Conservation (phyloP, 2,329 filamentous ascomycete species). For the Ophiocordyceps sinensis region DNA sequence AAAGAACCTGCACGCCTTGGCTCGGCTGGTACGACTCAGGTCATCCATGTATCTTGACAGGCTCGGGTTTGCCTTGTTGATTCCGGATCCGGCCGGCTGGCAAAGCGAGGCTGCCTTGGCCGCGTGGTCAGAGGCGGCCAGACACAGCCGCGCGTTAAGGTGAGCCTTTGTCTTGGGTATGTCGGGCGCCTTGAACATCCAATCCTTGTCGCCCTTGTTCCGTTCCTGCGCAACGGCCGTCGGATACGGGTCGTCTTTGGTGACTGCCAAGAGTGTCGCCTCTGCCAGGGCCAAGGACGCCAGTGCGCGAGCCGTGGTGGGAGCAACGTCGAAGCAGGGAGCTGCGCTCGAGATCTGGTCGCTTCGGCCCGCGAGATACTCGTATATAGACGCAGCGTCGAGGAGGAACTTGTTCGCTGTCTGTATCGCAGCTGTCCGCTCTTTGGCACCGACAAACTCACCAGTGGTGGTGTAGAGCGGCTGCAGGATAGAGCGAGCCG, state of each 20-base stretch:
- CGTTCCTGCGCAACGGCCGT: conserved; percentile 66
- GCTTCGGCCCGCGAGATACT: conserved; percentile 48
- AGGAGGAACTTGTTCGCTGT: conserved; percentile 66
- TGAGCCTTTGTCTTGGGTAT: conserved; percentile 82
- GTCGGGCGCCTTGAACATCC: conserved; percentile 88
- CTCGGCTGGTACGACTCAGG: conserved; percentile 58
- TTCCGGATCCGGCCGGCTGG: conserved; percentile 19
- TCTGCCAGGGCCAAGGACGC: conserved; percentile 64
- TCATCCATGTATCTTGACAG: conserved; percentile 64
- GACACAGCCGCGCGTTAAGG: conserved; percentile 73
- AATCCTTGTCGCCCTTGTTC: conserved; percentile 75
- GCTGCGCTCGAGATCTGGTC: conserved; percentile 24
- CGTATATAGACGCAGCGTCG: conserved; percentile 64
- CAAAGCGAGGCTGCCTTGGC: conserved; percentile 49
- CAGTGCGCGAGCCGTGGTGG: conserved; percentile 39
- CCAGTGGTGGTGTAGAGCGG: conserved; percentile 54
- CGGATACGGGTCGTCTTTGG: conserved; percentile 92
- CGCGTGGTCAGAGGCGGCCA: conserved; percentile 80
- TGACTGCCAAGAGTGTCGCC: conserved; percentile 74
- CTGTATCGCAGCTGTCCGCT: conserved; percentile 55
- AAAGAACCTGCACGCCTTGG: conserved; percentile 79
- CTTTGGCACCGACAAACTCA: conserved; percentile 45
- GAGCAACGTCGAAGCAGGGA: conserved; percentile 38
- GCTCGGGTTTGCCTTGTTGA: conserved; percentile 45
- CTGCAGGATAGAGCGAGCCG: conserved; percentile 58